Percentiles rank a stretch among this genome's conserved stretches.
Conservation (phyloP, 1,284 basidiomycete species). For the Leccinum fuscescens region DNA sequence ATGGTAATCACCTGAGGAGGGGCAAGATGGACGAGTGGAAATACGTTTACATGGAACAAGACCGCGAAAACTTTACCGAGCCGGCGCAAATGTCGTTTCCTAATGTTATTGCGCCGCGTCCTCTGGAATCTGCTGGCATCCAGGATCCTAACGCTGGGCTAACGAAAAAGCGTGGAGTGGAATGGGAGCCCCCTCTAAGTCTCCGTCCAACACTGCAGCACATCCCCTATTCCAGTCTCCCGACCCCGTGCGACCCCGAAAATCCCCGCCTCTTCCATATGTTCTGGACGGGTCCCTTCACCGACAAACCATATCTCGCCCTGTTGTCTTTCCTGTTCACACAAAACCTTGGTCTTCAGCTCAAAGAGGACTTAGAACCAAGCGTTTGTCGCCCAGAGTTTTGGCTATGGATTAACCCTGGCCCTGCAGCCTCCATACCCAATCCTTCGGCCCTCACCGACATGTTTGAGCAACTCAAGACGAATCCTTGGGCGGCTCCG, state of each 20-base stretch:
- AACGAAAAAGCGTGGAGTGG: slow-evolving; percentile 41
- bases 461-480: slow-evolving; percentile 65
- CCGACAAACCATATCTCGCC: slow-evolving; percentile 76
- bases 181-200: slow-evolving; percentile 42
- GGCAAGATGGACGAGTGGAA: slow-evolving; percentile 62
- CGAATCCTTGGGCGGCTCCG: slow-evolving; percentile 82
- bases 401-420: slow-evolving; percentile 89
- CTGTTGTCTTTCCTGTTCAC: slow-evolving; percentile 74
- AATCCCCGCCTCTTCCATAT: slow-evolving; percentile 75
- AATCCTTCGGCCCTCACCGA: slow-evolving; percentile 69
- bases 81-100: slow-evolving; percentile 27
- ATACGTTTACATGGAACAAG: slow-evolving; percentile 63
- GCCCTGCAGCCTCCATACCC: slow-evolving; percentile 67
- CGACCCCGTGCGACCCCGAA: slow-evolving; percentile 56
- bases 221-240: slow-evolving; percentile 38
- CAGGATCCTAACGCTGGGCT: slow-evolving; percentile 42
- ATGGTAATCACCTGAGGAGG: slow-evolving; percentile 53
- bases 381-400: slow-evolving; percentile 68
- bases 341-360: slow-evolving; percentile 68
- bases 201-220: slow-evolving; percentile 40
- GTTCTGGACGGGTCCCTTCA: slow-evolving; percentile 80
- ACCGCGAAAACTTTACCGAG: slow-evolving; percentile 40
- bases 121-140: slow-evolving; percentile 26
- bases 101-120: slow-evolving; percentile 30
- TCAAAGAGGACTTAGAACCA: slow-evolving; percentile 36